Conservation (phyloP, 768 basidiomycete genomes). For the Sistotremastrum suecicum region DNA sequence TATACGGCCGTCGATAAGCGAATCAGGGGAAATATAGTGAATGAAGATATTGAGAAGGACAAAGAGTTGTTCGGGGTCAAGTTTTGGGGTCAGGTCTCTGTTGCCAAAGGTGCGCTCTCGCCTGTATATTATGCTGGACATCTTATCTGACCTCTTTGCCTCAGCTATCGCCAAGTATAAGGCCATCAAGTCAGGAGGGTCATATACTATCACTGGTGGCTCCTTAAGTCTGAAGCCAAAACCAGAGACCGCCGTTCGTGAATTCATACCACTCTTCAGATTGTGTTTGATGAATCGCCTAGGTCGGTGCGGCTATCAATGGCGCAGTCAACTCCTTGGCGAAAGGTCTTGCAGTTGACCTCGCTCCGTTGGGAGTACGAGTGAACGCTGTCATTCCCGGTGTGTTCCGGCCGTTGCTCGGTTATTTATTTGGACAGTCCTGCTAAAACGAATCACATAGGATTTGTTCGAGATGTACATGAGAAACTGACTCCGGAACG, state of each 20-base stretch:
- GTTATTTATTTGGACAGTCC: neutral
- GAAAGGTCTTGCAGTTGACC: neutral
- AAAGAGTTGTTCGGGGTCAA: slow-evolving; percentile 1
- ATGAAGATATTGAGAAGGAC: neutral
- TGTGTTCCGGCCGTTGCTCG: neutral
- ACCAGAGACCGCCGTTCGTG: neutral
- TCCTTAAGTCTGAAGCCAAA: neutral
- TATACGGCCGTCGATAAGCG: slow-evolving; percentile 1
- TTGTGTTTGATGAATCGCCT: neutral
- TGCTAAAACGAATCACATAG: neutral
- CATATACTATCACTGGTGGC: neutral
- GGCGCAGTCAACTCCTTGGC: neutral
- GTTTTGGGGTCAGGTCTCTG: slow-evolving; percentile 1
- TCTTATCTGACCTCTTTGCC: neutral
- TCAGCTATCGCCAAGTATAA: neutral
- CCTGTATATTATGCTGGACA: neutral
- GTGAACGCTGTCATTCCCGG: neutral
- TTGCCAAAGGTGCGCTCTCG: neutral
- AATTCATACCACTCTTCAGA: neutral
- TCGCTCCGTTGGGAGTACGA: neutral
- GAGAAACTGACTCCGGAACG: neutral
- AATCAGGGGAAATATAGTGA: neutral
- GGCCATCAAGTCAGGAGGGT: neutral
- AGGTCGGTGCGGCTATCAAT: neutral
- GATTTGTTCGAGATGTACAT: neutral